These are phyloP conservation scores for Coelastrella sp. DNA, from an alignment of 139 green algal species.

Conservation along the genomic window DNA sequence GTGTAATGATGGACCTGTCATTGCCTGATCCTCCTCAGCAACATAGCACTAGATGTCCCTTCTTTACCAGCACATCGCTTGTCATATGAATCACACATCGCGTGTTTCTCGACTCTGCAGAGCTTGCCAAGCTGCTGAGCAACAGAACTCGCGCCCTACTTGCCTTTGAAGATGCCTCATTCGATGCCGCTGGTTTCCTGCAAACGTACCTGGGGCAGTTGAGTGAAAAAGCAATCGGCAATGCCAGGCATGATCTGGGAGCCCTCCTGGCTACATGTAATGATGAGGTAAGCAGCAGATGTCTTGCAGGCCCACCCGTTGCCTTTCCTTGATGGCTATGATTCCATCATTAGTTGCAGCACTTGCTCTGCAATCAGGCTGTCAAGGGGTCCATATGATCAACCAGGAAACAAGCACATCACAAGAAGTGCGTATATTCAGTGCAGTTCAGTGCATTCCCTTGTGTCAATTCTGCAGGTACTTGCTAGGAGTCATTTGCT, in stretches of 20 bases:
- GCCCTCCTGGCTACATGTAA: slow-evolving; percentile 30
- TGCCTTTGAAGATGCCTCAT: slow-evolving; percentile 32
- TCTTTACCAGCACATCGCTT: background rate
- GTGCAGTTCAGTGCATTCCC: background rate
- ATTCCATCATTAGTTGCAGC: background rate
- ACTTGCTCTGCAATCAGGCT: too few species aligned
- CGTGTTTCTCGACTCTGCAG: background rate
- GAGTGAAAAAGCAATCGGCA: slow-evolving; percentile 41
- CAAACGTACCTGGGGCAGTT: slow-evolving; percentile 11
- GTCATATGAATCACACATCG: background rate
- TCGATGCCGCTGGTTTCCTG: slow-evolving; percentile 27
- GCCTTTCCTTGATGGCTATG: background rate
- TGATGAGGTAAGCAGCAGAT: slow-evolving; percentile 27
- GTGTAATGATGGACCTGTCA: too few species aligned
- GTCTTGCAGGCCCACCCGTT: too few species aligned
- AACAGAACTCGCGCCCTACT: slow-evolving; percentile 43
- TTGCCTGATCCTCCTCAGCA: too few species aligned
- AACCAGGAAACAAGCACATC: background rate
- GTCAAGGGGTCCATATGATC: background rate
- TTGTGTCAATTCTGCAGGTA: background rate
- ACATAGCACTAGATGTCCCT: background rate
- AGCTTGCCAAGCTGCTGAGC: slow-evolving; percentile 43
- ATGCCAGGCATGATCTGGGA: slow-evolving; percentile 42
- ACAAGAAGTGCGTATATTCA: too few species aligned
- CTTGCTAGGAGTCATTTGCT: background rate